Percentiles rank a stretch among this genome's conserved stretches.
These are phyloP conservation scores for Arachnopeziza araneosa DNA, from an alignment of 2,329 filamentous ascomycete genomes.

Conservation along the genomic window DNA sequence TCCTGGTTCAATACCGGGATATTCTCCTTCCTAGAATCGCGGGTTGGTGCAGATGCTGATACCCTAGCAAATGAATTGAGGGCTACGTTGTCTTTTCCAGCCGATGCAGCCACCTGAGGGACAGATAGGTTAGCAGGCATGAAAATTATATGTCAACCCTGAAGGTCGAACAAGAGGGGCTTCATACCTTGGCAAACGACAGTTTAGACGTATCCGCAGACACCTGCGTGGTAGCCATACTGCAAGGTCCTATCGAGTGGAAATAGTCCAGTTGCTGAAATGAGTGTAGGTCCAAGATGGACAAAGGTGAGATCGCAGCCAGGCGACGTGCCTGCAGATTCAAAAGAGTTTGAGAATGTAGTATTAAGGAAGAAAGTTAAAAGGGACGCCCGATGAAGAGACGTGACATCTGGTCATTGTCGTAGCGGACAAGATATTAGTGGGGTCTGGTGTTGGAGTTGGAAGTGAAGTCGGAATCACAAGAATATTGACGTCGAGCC, in stretches of 20 bases:
- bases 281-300: constrained; percentile 28
- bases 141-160: not conserved
- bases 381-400: constrained; percentile 30
- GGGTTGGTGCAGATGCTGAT: constrained; percentile 27
- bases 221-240: constrained; percentile 43
- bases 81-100: constrained; percentile 34
- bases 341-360: constrained; percentile 12
- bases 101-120: constrained; percentile 45
- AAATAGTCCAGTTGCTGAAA: constrained; percentile 21
- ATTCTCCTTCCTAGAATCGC: constrained; percentile 25
- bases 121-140: constrained; percentile 9
- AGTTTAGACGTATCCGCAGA: constrained; percentile 49
- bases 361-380: constrained; percentile 33
- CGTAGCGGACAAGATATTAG: constrained; percentile 23
- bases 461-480: constrained; percentile 6
- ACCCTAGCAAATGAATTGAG: constrained; percentile 29
- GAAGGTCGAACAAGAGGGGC: not conserved
- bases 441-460: constrained; percentile 8
- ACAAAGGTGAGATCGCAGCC: constrained; percentile 29
- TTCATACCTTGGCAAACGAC: constrained; percentile 71
- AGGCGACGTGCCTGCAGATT: constrained; percentile 24
- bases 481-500: not conserved
- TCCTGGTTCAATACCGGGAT: not conserved
- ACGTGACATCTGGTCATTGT: constrained; percentile 34
- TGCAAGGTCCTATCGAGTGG: constrained; percentile 10